A percentile compares a stretch with the other conserved stretches of the same genome.
Conservation (phyloP, 2,329 filamentous ascomycete species). For the Chrysoporthe puriensis region DNA sequence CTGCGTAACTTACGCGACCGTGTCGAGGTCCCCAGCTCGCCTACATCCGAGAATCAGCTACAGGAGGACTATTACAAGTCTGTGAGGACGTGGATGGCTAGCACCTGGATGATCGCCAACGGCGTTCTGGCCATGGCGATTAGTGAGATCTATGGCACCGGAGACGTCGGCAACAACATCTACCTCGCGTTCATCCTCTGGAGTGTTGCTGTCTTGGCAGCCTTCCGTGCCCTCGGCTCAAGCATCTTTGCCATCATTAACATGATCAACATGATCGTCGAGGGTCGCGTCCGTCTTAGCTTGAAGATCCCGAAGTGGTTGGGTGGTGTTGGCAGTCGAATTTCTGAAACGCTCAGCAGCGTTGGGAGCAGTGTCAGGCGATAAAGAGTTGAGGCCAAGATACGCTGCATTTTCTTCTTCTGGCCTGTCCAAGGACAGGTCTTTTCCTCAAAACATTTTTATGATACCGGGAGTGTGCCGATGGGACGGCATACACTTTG, state of each 20-base stretch:
- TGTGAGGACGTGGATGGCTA: slow-evolving; percentile 97
- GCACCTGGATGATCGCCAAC: slow-evolving; percentile 91
- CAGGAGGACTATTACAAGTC: slow-evolving; percentile 99
- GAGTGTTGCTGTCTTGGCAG: slow-evolving; percentile 81
- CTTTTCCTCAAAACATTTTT: background rate
- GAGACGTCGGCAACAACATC: slow-evolving; percentile 76
- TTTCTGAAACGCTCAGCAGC: slow-evolving; percentile 54
- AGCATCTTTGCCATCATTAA: slow-evolving; percentile 84
- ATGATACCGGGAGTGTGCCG: slow-evolving; percentile 12
- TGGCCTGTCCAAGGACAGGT: background rate
- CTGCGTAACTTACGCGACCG: slow-evolving; percentile 93
- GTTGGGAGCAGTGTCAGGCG: slow-evolving; percentile 49
- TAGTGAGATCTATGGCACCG: slow-evolving; percentile 78
- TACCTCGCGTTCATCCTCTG: slow-evolving; percentile 95
- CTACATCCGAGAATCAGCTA: slow-evolving; percentile 74
- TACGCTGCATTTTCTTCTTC: background rate
- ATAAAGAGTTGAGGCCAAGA: slow-evolving; percentile 30
- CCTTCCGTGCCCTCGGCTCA: slow-evolving; percentile 85
- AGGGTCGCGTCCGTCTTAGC: slow-evolving; percentile 73
- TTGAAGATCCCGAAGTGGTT: slow-evolving; percentile 59
- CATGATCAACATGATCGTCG: slow-evolving; percentile 79
- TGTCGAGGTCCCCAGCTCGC: slow-evolving; percentile 72
- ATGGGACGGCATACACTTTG: slow-evolving; percentile 11
- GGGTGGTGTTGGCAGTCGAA: slow-evolving; percentile 47
- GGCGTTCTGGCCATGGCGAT: slow-evolving; percentile 92